Evolutionary conservation across 1,139 yeast genomes (phyloP), one percentile per base, ranked within the genome.

Genomic region (Scheffersomyces lignicola): DNA sequence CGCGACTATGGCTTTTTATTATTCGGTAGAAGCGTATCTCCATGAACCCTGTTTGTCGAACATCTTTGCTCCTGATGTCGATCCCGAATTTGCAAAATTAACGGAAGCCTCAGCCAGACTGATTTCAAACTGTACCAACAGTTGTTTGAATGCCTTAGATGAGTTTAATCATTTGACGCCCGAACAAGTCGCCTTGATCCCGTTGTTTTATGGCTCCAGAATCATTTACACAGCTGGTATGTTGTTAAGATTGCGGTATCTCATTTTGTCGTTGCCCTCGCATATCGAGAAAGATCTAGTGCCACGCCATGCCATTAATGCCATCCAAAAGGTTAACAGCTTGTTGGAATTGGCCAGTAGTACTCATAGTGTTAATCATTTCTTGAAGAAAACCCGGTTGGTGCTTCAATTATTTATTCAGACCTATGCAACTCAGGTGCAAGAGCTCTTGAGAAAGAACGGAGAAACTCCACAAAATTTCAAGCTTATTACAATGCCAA

Each of bases 1-100:
- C 42, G 60, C 69, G 7, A 52, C 69, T 24, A 53, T 73, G 50
- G 68, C 83, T 0, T 81, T 73, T 54, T 74, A 69, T 45, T 76
- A 75, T 45, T 75, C 92, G 0, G 80, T 84, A 10, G 87, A 83
- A 46, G 90, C 92, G 0, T 83, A 79, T 51, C 60, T 87, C 13
- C 84, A 83, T 54, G 94, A 82, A 51, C 79, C 78, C 4, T 69
- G 64, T 25, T 52, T 75, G 36, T 73, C 66, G 40, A 63, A 56
- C 36, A 57, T 54, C 24, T 56, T 49, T 18, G 29, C 47, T 31
- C 37, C 29, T 12, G 44, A 42, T 2, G 12, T 32, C n/a, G 31
- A 30, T 3, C 18, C 18, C 14, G 46, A 45, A 1, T 43, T 41
- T 4, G 42, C 48, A 7, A 56, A 58, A 14, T 50, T 67, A 31